phyloP scores from a whole-genome alignment of 768 basidiomycete genomes.

The Collybia sp. region DNA sequence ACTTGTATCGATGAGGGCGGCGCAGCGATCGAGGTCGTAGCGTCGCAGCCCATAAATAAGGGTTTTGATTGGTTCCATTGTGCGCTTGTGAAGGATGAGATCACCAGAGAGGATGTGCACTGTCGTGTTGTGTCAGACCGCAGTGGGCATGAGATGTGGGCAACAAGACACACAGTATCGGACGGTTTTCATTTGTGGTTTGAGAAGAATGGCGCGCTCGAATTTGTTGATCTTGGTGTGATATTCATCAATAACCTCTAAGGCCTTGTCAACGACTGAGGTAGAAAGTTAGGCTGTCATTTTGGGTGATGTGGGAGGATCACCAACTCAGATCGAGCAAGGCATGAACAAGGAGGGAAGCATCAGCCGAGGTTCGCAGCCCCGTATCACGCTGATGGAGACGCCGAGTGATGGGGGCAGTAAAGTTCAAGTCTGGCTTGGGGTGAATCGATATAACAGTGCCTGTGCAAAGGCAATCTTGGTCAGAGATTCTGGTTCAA shows the following conservation, averaged over 20 bases:
- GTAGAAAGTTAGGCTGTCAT: not conserved
- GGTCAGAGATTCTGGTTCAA: not conserved
- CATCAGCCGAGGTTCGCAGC: slow-evolving; percentile 58
- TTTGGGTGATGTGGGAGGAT: not conserved
- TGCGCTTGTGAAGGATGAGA: slow-evolving; percentile 68
- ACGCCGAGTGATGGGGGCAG: slow-evolving; percentile 51
- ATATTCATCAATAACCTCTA: slow-evolving; percentile 67
- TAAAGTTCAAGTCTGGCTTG: slow-evolving; percentile 38
- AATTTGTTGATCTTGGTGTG: slow-evolving; percentile 58
- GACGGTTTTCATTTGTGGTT: slow-evolving; percentile 58
- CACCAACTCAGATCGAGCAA: slow-evolving; percentile 54
- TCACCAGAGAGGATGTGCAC: slow-evolving; percentile 78
- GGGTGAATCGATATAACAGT: slow-evolving; percentile 59
- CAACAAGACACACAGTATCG: slow-evolving; percentile 39
- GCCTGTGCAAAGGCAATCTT: slow-evolving; percentile 20
- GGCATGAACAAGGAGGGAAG: slow-evolving; percentile 64
- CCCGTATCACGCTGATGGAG: slow-evolving; percentile 54
- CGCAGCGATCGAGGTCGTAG: slow-evolving; percentile 65
- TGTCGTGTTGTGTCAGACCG: slow-evolving; percentile 15
- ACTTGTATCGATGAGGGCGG: slow-evolving; percentile 48
- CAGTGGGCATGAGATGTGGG: not conserved
- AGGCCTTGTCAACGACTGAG: slow-evolving; percentile 61
- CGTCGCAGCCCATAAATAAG: slow-evolving; percentile 64
- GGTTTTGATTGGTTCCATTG: slow-evolving; percentile 66
- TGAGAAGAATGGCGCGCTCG: slow-evolving; percentile 55